A percentile compares a stretch with the other conserved stretches of the same genome.
phyloP scores from a whole-genome alignment of 805 yeast genomes.

The Jamesozyma rosinii region DNA sequence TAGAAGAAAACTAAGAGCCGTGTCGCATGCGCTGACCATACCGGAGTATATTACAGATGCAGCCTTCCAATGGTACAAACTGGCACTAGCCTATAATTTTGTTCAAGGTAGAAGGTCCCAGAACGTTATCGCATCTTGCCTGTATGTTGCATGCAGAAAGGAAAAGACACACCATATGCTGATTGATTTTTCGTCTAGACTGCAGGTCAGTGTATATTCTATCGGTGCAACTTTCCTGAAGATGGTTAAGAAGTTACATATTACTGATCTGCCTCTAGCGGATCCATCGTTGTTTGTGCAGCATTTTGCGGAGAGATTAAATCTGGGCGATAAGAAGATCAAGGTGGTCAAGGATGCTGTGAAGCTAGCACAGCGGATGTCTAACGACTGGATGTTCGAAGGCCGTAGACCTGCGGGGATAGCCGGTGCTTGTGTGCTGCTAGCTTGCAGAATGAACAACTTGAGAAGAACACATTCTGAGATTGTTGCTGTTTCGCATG shows the following conservation, averaged over 20 bases:
- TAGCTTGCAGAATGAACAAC: slow-evolving; percentile 96
- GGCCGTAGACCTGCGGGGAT: slow-evolving; percentile 98
- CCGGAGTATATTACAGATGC: slow-evolving; percentile 81
- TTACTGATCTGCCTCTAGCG: slow-evolving; percentile 70
- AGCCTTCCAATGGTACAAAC: slow-evolving; percentile 80
- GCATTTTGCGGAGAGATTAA: slow-evolving; percentile 82
- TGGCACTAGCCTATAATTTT: slow-evolving; percentile 79
- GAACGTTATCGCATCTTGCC: slow-evolving; percentile 89
- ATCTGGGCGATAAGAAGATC: slow-evolving; percentile 63
- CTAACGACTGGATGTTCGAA: slow-evolving; percentile 89
- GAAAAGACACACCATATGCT: slow-evolving; percentile 90
- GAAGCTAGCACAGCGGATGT: slow-evolving; percentile 80
- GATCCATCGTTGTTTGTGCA: slow-evolving; percentile 92
- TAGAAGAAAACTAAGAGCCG: slow-evolving; percentile 62
- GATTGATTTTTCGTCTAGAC: slow-evolving; percentile 83
- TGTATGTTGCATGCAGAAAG: slow-evolving; percentile 88
- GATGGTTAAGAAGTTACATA: slow-evolving; percentile 78
- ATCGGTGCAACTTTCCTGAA: slow-evolving; percentile 93
- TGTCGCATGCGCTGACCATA: slow-evolving; percentile 69
- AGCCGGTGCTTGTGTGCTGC: slow-evolving; percentile 89
- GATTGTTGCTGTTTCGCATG: slow-evolving; percentile 89
- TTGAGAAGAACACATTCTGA: slow-evolving; percentile 86
- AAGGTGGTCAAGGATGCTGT: slow-evolving; percentile 84
- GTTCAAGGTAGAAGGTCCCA: slow-evolving; percentile 97
- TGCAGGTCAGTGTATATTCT: slow-evolving; percentile 86